Percentiles rank a stretch among this genome's conserved stretches.
phyloP scores from a whole-genome alignment of 2,329 filamentous ascomycete species.

The Elsinoe fawcettii region DNA sequence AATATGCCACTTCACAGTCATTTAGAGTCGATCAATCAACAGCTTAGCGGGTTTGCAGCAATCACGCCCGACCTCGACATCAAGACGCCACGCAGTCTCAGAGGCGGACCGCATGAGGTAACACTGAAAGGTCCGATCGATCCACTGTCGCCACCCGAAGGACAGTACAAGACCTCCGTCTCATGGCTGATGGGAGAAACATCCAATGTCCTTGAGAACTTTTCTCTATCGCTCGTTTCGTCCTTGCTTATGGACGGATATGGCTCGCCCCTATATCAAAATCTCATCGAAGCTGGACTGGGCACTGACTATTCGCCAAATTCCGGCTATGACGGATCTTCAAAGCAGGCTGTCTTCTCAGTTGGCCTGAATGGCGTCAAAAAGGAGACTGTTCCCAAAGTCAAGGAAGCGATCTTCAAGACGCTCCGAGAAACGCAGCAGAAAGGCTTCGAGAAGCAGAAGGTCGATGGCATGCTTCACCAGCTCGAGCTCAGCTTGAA shows the following conservation, averaged over 20 bases:
- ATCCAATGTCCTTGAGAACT: slow-evolving; percentile 75
- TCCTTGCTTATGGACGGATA: slow-evolving; percentile 88
- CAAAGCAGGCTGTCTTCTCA: slow-evolving; percentile 73
- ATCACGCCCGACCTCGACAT: slow-evolving; percentile 64
- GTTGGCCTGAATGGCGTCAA: slow-evolving; percentile 86
- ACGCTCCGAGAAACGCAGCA: slow-evolving; percentile 62
- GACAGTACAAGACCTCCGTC: slow-evolving; percentile 87
- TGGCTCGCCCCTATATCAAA: slow-evolving; percentile 84
- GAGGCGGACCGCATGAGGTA: slow-evolving; percentile 57
- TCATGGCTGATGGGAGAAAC: slow-evolving; percentile 88
- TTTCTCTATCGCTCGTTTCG: slow-evolving; percentile 73
- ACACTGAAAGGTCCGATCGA: slow-evolving; percentile 75
- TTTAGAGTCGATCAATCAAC: slow-evolving; percentile 66
- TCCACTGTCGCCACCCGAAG: slow-evolving; percentile 73
- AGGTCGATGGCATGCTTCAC: slow-evolving; percentile 89
- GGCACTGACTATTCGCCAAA: slow-evolving; percentile 94
- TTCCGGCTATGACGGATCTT: slow-evolving; percentile 78
- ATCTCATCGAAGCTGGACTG: slow-evolving; percentile 79
- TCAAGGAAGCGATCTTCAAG: slow-evolving; percentile 65
- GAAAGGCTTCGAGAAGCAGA: slow-evolving; percentile 78
- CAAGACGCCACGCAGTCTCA: slow-evolving; percentile 66
- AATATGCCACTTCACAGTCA: slow-evolving; percentile 82
- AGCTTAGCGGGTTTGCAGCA: slow-evolving; percentile 64
- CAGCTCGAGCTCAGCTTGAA: slow-evolving; percentile 89
- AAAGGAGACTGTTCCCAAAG: slow-evolving; percentile 65